These are phyloP conservation scores for Vigna trinervia DNA, from an alignment of 306 rosid genomes.

Conservation along the genomic window DNA sequence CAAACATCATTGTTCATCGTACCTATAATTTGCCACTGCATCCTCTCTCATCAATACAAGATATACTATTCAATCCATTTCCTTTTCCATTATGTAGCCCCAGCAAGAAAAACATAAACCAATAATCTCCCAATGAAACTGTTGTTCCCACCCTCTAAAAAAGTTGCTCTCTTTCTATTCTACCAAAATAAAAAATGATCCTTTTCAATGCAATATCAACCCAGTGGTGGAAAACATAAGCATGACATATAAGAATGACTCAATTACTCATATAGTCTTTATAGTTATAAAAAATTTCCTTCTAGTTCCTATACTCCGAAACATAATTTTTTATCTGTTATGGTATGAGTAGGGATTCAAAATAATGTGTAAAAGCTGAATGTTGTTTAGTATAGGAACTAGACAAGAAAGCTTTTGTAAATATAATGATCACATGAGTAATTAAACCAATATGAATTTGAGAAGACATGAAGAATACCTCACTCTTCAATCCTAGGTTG, in stretches of 20 bases:
- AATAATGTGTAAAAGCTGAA: too few species aligned
- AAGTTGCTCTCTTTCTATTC: not conserved
- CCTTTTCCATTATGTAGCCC: slow-evolving; percentile 33
- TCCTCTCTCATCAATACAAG: slow-evolving; percentile 21
- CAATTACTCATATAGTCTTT: too few species aligned
- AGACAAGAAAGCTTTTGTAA: too few species aligned
- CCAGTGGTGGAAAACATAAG: slow-evolving; percentile 1
- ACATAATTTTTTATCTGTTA: too few species aligned
- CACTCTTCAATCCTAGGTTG: slow-evolving; percentile 34
- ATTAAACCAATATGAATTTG: slow-evolving; percentile 31
- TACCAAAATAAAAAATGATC: slow-evolving; percentile 22
- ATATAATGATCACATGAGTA: too few species aligned
- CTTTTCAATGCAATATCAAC: slow-evolving; percentile 38
- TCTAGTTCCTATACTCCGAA: too few species aligned
- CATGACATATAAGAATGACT: not conserved
- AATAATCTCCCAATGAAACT: not conserved
- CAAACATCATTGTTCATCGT: slow-evolving; percentile 26
- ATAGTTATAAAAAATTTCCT: too few species aligned
- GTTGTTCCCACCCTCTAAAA: not conserved
- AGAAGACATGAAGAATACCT: slow-evolving; percentile 29
- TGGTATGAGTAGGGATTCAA: too few species aligned
- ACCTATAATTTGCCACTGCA: slow-evolving; percentile 25
- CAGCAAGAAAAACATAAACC: slow-evolving; percentile 24
- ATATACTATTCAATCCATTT: not conserved
- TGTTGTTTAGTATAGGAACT: too few species aligned